Conservation (phyloP, 352 stramenopile species). For the Phytophthora agathidicida region DNA sequence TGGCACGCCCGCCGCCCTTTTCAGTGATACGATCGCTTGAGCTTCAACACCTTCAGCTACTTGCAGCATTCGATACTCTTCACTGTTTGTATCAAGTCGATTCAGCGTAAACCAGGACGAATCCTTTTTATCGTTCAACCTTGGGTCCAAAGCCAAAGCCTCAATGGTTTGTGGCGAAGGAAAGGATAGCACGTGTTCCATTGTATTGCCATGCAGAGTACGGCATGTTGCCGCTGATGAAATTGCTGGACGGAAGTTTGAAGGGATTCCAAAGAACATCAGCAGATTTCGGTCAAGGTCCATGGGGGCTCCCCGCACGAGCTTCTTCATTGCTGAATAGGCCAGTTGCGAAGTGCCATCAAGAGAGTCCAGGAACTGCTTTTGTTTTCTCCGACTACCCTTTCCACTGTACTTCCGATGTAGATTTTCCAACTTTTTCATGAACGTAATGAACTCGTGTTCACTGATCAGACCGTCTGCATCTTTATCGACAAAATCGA, state of each 20-base stretch:
- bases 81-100: constrained; percentile 29
- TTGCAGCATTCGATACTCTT: constrained; percentile 51
- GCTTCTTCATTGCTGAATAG: constrained; percentile 79
- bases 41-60: constrained; percentile 59
- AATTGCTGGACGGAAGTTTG: constrained; percentile 76
- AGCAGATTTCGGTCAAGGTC: constrained; percentile 75
- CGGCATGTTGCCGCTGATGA: constrained; percentile 58
- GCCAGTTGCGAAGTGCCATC: constrained; percentile 55
- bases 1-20: constrained; percentile 67
- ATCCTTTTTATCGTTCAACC: constrained; percentile 38
- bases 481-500: constrained; percentile 74
- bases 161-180: constrained; percentile 73
- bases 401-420: constrained; percentile 41
- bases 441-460: constrained; percentile 78
- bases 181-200: constrained; percentile 74
- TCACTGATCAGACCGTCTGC: constrained; percentile 68
- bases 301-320: constrained; percentile 65
- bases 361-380: constrained; percentile 43
- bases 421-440: constrained; percentile 68
- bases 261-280: constrained; percentile 80
- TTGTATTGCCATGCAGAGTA: constrained; percentile 57
- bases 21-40: constrained; percentile 80
- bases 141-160: constrained; percentile 43
- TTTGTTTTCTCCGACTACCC: constrained; percentile 37
- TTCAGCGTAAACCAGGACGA: constrained; percentile 32